Percentiles rank a stretch among this genome's conserved stretches.
These are phyloP conservation scores for Claviceps sp. DNA, from an alignment of 2,329 filamentous ascomycete species.

Conservation along the genomic window DNA sequence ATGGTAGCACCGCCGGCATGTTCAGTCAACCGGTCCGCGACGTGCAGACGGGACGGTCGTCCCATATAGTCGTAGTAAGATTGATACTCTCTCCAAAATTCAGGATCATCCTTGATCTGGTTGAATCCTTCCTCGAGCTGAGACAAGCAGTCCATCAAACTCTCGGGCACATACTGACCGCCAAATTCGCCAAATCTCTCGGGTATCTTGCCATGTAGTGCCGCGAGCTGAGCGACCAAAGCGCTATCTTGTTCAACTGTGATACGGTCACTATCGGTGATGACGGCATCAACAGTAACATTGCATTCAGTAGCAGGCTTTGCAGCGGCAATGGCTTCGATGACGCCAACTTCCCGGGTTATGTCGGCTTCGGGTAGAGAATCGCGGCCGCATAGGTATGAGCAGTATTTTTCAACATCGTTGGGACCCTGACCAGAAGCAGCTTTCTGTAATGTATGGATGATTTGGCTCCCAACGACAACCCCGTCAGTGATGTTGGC, in stretches of 20 bases:
- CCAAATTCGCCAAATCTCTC: constrained; percentile 91
- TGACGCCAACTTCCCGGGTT: constrained; percentile 54
- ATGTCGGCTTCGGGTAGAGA: constrained; percentile 20
- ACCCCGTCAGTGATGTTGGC: constrained; percentile 80
- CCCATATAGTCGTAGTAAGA: constrained; percentile 98
- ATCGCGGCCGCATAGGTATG: constrained; percentile 45
- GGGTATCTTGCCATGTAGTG: constrained; percentile 67
- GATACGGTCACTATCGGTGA: constrained; percentile 58
- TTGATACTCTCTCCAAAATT: constrained; percentile 94
- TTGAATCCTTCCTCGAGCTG: constrained; percentile 89
- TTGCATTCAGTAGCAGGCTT: constrained; percentile 21
- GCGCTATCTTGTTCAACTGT: constrained; percentile 38
- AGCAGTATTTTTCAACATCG: constrained; percentile 76
- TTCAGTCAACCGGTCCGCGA: constrained; percentile 78
- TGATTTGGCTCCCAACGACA: constrained; percentile 91
- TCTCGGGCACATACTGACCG: constrained; percentile 94
- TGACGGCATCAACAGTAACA: constrained; percentile 42
- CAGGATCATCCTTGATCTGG: constrained; percentile 69
- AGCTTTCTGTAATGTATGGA: constrained; percentile 52
- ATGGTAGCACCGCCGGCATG: constrained; percentile 87
- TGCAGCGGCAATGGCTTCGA: constrained; percentile 51
- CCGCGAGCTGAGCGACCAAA: constrained; percentile 72
- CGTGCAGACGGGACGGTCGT: constrained; percentile 79
- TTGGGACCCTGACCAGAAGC: constrained; percentile 31
- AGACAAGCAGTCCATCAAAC: constrained; percentile 89